Percentiles rank a stretch among this genome's conserved stretches.
phyloP scores from a whole-genome alignment of 1,139 yeast species.

The Meyerozyma elateridarum region DNA sequence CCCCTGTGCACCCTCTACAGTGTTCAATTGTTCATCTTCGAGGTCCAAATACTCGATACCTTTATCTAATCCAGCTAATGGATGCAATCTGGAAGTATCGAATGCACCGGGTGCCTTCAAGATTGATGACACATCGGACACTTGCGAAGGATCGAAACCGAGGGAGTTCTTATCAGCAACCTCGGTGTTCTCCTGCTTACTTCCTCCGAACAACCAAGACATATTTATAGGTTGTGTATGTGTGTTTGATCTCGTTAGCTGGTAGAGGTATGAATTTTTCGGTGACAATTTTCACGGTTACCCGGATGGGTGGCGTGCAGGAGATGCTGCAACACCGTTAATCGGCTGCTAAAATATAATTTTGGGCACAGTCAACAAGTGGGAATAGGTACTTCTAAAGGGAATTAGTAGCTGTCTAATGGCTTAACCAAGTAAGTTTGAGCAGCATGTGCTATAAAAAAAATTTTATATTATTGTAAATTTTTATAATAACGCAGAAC shows the following conservation, averaged over 20 bases:
- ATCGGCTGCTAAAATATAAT: no score
- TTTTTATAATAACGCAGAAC: no score
- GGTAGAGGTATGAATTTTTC: background rate
- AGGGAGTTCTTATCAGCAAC: constrained; percentile 30
- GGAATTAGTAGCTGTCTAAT: no score
- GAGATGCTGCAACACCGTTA: no score
- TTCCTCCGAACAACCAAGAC: constrained; percentile 70
- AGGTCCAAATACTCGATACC: constrained; percentile 87
- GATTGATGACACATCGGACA: constrained; percentile 59
- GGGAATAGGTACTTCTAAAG: no score
- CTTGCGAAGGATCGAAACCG: constrained; percentile 67
- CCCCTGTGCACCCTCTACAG: constrained; percentile 84
- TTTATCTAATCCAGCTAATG: constrained; percentile 86
- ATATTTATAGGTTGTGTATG: constrained; percentile 26
- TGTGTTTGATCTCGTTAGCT: background rate
- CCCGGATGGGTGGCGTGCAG: constrained; percentile 3
- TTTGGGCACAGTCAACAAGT: no score
- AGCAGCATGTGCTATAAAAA: no score
- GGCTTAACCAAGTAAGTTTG: no score
- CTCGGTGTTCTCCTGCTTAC: constrained; percentile 21
- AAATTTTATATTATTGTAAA: no score
- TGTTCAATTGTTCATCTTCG: constrained; percentile 70
- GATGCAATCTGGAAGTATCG: constrained; percentile 78
- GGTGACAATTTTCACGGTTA: constrained; percentile 3
- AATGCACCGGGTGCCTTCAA: constrained; percentile 57